A percentile compares a stretch with the other conserved stretches of the same genome.
phyloP scores from a whole-genome alignment of 169 alveolate genomes.

The Eimeria maxima region DNA sequence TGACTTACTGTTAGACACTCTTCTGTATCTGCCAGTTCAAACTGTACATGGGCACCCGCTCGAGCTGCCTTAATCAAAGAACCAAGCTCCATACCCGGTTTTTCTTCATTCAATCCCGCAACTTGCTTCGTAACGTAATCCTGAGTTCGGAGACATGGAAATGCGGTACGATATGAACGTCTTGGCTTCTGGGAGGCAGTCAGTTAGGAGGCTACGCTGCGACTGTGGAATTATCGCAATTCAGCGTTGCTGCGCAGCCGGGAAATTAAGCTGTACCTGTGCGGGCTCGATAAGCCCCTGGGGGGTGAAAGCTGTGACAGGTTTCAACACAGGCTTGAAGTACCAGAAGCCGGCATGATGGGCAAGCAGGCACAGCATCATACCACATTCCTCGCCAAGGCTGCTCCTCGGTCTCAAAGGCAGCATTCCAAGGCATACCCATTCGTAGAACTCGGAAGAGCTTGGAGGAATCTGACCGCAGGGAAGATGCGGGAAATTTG shows the following conservation, averaged over 20 bases:
- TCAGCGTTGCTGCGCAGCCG: neutral
- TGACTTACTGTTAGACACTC: conserved; percentile 8
- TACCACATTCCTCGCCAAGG: conserved; percentile 63
- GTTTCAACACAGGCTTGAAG: conserved; percentile 75
- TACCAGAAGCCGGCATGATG: conserved; percentile 78
- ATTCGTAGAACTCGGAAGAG: conserved; percentile 68
- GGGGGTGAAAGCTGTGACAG: conserved; percentile 81
- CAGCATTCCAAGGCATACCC: conserved; percentile 77
- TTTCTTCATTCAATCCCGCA: neutral
- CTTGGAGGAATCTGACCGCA: conserved; percentile 73
- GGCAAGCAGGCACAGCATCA: conserved; percentile 77
- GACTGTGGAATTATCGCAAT: neutral
- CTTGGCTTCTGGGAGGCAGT: neutral
- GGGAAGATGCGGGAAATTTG: conserved; percentile 57
- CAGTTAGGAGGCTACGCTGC: neutral
- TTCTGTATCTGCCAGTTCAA: conserved; percentile 39
- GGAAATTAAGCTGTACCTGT: conserved; percentile 52
- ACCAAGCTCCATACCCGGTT: conserved; percentile 59
- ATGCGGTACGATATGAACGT: neutral
- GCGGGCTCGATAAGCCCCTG: conserved; percentile 80
- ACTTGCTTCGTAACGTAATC: conserved; percentile 44
- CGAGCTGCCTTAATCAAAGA: conserved; percentile 54
- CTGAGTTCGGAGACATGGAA: neutral
- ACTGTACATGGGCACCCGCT: conserved; percentile 25
- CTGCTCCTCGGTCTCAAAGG: conserved; percentile 61